Conservation (phyloP, 768 basidiomycete genomes). For the Lentinula sp. region DNA sequence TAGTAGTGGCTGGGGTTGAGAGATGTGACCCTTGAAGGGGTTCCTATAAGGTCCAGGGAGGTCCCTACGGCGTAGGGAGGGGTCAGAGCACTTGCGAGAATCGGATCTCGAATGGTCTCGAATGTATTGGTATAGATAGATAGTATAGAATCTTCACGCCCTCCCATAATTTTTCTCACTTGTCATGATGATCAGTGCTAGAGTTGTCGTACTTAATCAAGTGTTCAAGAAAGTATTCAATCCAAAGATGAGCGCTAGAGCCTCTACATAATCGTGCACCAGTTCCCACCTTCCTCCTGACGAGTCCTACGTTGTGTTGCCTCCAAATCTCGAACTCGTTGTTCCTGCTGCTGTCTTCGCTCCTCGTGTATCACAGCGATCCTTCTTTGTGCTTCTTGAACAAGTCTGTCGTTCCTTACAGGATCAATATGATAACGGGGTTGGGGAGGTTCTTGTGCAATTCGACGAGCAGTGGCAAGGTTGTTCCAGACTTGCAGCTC, state of each 20-base stretch:
- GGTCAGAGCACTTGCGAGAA: too few species aligned
- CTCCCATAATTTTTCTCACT: too few species aligned
- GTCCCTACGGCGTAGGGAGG: too few species aligned
- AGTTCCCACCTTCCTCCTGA: constrained; percentile 3
- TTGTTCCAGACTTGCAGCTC: neutral
- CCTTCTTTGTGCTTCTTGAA: neutral
- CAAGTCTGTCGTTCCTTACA: neutral
- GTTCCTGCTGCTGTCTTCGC: neutral
- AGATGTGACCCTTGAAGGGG: too few species aligned
- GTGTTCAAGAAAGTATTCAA: constrained; percentile 23
- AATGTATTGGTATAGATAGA: too few species aligned
- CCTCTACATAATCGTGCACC: constrained; percentile 40
- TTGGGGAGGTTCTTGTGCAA: neutral
- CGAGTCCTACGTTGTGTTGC: neutral
- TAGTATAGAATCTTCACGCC: too few species aligned
- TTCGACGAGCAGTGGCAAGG: neutral
- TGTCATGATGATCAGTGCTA: constrained; percentile 4
- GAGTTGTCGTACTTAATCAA: too few species aligned
- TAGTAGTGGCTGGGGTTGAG: too few species aligned
- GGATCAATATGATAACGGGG: neutral
- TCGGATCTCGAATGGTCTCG: too few species aligned
- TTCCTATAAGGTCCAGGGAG: too few species aligned
- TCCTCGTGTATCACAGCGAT: neutral
- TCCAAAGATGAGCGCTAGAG: constrained; percentile 54
- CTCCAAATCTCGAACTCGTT: neutral